Base-by-base conservation (phyloP, 352 stramenopile species). In the Phytophthora aleatoria region DNA sequence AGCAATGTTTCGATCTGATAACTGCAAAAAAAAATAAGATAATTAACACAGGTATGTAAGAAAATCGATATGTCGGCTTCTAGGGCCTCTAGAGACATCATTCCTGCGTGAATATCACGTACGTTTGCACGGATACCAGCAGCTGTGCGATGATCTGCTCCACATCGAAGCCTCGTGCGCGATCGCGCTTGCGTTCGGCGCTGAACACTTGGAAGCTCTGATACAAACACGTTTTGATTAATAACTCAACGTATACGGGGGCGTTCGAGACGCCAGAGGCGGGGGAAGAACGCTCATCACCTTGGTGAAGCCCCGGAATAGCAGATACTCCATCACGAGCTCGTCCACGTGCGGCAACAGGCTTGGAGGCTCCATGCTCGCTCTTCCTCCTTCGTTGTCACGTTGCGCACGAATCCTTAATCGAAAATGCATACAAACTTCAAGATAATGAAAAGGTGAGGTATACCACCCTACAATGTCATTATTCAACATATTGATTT, bases 301-400 rank as follows among this genome's bases (percentile, higher is more conserved):
- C 76, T 92, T 92, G 27, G 86, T 92, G 66, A 94, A 94, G 35
- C 86, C 86, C 5, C 86, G 75, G 73, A 94, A 94, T 57, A 94
- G 81, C 49, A 94, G 67, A 64, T 94, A 94, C 72, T 94, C 86
- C 77, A 94, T 89, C 59, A 94, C 72, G 31, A 94, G 76, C 71
- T 94, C 86, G 57, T 92, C 86, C 52, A 94, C 83, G 65, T 90
- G 84, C 63, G 86, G 79, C 47, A 94, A 68, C 26, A 91, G 65
- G 47, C 67, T 77, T 49, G 72, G 67, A 33, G 77, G 56, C 51
- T 77, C 54, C 69, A 79, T 77, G 7, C 33, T 67, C 47, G 20
- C 42, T 49, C 31, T 64, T 54, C 33, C 39, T 68, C 33, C 33
- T 16, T 55, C 28, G 57, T 70, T 48, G 39, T 67, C 41, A 45